Evolutionary conservation across 257 asterid genomes (phyloP).

Genomic region (Solanum peruvianum): DNA sequence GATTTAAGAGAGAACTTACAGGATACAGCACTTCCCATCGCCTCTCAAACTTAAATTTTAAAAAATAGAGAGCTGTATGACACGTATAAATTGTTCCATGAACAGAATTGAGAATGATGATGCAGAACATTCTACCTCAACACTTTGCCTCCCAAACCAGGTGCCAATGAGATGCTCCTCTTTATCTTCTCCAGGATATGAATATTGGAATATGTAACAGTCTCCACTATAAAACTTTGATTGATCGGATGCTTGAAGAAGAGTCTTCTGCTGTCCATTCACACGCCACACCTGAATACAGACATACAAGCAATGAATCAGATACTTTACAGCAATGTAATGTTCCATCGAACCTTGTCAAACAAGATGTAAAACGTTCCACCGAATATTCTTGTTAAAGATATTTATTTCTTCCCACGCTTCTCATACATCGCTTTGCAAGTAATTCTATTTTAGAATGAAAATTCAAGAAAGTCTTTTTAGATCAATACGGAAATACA

Average conservation of each 20-base stretch:
- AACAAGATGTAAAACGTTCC: background rate
- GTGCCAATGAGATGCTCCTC: slow-evolving; percentile 91
- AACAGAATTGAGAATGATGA: background rate
- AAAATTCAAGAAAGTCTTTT: background rate
- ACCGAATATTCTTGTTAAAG: background rate
- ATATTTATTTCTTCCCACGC: background rate
- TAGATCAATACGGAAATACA: background rate
- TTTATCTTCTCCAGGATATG: slow-evolving; percentile 87
- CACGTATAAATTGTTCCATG: background rate
- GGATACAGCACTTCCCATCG: background rate
- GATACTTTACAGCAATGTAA: background rate
- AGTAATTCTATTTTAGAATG: background rate
- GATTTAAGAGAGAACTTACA: background rate
- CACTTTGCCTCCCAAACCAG: slow-evolving; percentile 88
- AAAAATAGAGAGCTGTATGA: background rate
- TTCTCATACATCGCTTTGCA: background rate
- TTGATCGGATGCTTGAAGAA: slow-evolving; percentile 65
- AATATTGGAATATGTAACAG: slow-evolving; percentile 83
- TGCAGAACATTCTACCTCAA: slow-evolving; percentile 45
- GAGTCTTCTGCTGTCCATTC: slow-evolving; percentile 71
- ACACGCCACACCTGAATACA: slow-evolving; percentile 83
- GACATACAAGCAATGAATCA: slow-evolving; percentile 2
- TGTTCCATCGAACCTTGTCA: background rate
- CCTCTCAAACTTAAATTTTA: background rate
- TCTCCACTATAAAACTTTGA: slow-evolving; percentile 95